phyloP scores from a whole-genome alignment of 805 yeast species.

The Debaryomyces hansenii region DNA sequence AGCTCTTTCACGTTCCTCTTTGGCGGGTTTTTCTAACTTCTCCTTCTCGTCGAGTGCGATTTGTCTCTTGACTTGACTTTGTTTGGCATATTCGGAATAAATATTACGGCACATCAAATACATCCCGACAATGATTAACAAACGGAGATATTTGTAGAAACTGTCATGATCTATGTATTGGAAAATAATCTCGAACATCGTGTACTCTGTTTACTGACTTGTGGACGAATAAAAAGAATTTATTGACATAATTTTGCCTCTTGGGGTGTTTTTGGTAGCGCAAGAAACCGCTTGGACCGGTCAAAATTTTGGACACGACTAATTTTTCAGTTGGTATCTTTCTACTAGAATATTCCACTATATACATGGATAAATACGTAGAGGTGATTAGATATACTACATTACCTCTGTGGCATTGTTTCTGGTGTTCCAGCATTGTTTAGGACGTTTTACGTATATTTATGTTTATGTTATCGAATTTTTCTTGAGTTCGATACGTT shows the following conservation, averaged over 20 bases:
- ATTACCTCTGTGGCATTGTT: too few relatives aligned
- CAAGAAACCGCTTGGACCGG: neutral
- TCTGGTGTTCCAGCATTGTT: too few relatives aligned
- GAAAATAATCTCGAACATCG: constrained; percentile 31
- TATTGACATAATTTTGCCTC: neutral
- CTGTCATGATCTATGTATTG: constrained; percentile 39
- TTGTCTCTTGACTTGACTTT: constrained; percentile 49
- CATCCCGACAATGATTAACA: constrained; percentile 58
- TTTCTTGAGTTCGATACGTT: too few relatives aligned
- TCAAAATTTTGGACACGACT: constrained; percentile 1
- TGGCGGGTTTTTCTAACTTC: constrained; percentile 35
- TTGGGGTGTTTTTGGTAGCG: neutral
- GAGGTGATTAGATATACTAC: too few relatives aligned
- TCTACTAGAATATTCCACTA: too few relatives aligned
- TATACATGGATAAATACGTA: too few relatives aligned
- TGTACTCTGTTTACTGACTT: neutral
- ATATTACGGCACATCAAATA: constrained; percentile 60
- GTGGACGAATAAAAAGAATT: neutral
- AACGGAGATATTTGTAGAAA: constrained; percentile 45
- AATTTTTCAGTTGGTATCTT: neutral
- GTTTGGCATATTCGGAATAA: constrained; percentile 56
- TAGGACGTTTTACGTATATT: too few relatives aligned
- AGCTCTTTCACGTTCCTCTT: constrained; percentile 35
- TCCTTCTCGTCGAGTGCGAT: constrained; percentile 47
- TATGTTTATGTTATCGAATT: too few relatives aligned